These are phyloP conservation scores for Fraxinus americana DNA, from an alignment of 257 asterid species.

Conservation along the genomic window DNA sequence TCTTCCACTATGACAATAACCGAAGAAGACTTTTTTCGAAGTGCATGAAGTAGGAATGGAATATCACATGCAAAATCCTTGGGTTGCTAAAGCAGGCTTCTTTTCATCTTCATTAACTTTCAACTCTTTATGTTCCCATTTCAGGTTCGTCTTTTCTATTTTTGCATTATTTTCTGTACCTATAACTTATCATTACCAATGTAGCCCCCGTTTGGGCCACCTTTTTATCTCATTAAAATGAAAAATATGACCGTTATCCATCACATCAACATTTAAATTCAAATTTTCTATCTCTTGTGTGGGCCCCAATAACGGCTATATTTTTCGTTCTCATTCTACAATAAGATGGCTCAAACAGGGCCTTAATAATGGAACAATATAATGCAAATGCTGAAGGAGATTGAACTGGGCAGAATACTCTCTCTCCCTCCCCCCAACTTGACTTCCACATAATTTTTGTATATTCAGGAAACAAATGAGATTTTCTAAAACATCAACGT, in stretches of 20 bases:
- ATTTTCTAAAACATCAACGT: slow-evolving; percentile 13
- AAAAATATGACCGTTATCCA: too few relatives aligned
- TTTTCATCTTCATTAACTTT: slow-evolving; percentile 4
- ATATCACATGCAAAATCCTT: slow-evolving; percentile 12
- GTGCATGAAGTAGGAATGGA: slow-evolving; percentile 1
- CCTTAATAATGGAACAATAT: background rate
- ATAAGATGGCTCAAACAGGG: too few relatives aligned
- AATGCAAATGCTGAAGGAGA: background rate
- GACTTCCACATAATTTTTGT: slow-evolving; percentile 3
- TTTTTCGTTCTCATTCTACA: too few relatives aligned
- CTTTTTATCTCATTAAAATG: too few relatives aligned
- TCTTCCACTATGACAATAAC: slow-evolving; percentile 1
- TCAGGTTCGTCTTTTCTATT: slow-evolving; percentile 4
- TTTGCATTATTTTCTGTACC: background rate
- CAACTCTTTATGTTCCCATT: slow-evolving; percentile 13
- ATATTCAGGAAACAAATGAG: slow-evolving; percentile 17
- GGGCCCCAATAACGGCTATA: too few relatives aligned
- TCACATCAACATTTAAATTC: too few relatives aligned
- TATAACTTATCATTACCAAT: background rate
- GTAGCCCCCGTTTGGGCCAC: too few relatives aligned
- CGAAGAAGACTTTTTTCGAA: slow-evolving; percentile 5
- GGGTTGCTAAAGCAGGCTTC: slow-evolving; percentile 13
- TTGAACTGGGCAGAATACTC: slow-evolving; percentile 18
- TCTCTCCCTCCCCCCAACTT: background rate
- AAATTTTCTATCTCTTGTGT: too few relatives aligned